These are phyloP conservation scores for Moelleriella libera DNA, from an alignment of 2,329 filamentous ascomycete genomes.

Conservation along the genomic window DNA sequence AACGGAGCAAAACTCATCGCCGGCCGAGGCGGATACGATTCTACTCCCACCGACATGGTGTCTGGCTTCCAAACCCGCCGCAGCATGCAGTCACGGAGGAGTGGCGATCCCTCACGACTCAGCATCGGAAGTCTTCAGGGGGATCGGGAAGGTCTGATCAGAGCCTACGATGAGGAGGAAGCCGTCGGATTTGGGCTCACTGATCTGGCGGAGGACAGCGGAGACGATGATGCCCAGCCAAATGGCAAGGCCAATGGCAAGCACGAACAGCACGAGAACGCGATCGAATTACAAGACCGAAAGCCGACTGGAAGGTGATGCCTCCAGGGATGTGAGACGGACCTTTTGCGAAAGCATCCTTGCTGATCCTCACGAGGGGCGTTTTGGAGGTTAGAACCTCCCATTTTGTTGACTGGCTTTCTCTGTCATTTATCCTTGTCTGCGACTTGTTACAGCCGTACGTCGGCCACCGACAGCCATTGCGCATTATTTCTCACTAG, in stretches of 20 bases:
- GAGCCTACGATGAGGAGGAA: constrained; percentile 78
- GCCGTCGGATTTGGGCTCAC: constrained; percentile 58
- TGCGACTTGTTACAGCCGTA: no score
- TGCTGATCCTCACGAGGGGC: no score
- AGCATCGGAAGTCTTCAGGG: constrained; percentile 50
- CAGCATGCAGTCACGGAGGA: constrained; percentile 83
- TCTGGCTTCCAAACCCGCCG: constrained; percentile 79
- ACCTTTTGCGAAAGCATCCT: no score
- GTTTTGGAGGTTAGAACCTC: no score
- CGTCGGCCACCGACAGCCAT: no score
- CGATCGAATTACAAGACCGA: constrained; percentile 36
- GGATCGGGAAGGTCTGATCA: constrained; percentile 73
- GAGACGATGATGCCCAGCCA: constrained; percentile 37
- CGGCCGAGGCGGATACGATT: constrained; percentile 51
- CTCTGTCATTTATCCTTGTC: no score
- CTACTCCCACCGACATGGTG: constrained; percentile 81
- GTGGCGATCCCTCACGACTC: constrained; percentile 48
- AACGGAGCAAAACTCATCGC: constrained; percentile 57
- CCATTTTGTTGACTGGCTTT: no score
- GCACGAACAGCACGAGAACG: constrained; percentile 23
- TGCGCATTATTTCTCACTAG: no score
- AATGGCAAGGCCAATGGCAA: constrained; percentile 27
- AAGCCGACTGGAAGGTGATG: constrained; percentile 23
- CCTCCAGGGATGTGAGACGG: no score
- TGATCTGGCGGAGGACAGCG: constrained; percentile 66